phyloP scores from a whole-genome alignment of 129 eudicot species.

The Pulicaria dysenterica region DNA sequence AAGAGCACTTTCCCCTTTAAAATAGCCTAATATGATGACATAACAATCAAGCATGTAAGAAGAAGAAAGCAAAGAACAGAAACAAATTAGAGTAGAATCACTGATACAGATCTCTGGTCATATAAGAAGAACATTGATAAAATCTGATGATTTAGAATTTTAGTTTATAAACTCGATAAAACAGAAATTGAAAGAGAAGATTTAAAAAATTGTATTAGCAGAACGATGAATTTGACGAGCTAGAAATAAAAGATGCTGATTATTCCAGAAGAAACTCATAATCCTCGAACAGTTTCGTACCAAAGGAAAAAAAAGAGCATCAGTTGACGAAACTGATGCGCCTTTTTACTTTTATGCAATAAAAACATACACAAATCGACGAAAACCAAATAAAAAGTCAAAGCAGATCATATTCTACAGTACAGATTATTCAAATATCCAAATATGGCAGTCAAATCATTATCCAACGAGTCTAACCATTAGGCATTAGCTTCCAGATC shows the following conservation, averaged over 20 bases:
- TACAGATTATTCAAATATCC: not conserved
- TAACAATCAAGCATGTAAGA: slow-evolving; percentile 18
- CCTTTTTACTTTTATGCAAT: slow-evolving; percentile 29
- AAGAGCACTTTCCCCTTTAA: slow-evolving; percentile 5
- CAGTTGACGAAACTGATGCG: slow-evolving; percentile 21
- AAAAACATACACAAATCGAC: slow-evolving; percentile 21
- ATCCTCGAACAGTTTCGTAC: slow-evolving; percentile 21
- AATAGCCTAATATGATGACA: not conserved
- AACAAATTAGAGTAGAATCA: not conserved
- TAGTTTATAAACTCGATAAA: not conserved
- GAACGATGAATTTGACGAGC: slow-evolving; percentile 10
- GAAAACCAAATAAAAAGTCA: slow-evolving; percentile 23
- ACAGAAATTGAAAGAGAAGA: not conserved
- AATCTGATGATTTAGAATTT: too few relatives aligned
- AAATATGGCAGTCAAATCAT: slow-evolving; percentile 18
- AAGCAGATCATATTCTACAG: slow-evolving; percentile 4
- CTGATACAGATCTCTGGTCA: slow-evolving; percentile 10
- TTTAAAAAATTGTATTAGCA: not conserved
- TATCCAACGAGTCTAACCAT: not conserved
- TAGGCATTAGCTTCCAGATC: slow-evolving; percentile 17
- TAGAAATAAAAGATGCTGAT: slow-evolving; percentile 22
- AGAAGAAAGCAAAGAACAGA: not conserved
- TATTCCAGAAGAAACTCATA: slow-evolving; percentile 7
- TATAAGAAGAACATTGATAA: not conserved
- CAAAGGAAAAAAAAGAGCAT: slow-evolving; percentile 12